Percentiles rank a stretch among this genome's conserved stretches.
Conservation (phyloP, 306 rosid genomes). For the Lupinus albus region DNA sequence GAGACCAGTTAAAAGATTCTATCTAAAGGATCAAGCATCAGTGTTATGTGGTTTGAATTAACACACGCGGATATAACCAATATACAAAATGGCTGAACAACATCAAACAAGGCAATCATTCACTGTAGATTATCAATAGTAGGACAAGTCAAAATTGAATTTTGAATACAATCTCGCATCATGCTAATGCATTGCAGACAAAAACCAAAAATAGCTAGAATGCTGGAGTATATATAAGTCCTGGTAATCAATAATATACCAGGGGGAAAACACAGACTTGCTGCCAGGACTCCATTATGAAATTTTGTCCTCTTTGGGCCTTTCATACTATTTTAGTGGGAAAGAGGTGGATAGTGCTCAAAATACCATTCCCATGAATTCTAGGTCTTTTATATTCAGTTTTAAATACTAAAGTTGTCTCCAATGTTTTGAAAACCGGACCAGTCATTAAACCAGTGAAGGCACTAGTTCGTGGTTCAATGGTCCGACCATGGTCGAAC, state of each 20-base stretch:
- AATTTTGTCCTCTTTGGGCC: no score
- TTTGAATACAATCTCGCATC: conserved; percentile 17
- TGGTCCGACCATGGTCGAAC: no score
- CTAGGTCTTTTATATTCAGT: no score
- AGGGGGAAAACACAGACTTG: conserved; percentile 2
- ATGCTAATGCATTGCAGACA: neutral
- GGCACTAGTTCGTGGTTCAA: no score
- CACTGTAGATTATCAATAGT: neutral
- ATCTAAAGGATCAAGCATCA: conserved; percentile 8
- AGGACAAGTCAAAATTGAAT: conserved; percentile 4
- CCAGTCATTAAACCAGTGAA: no score
- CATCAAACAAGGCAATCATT: conserved; percentile 7
- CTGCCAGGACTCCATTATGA: neutral
- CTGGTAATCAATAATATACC: neutral
- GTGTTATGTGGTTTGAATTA: conserved; percentile 9
- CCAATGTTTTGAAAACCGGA: no score
- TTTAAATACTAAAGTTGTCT: no score
- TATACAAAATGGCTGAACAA: neutral
- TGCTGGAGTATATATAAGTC: neutral
- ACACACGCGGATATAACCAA: neutral
- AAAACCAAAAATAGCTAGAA: conserved; percentile 7
- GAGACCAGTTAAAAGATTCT: conserved; percentile 1
- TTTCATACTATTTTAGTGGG: no score
- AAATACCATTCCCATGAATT: no score
- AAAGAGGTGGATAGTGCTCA: no score